These are phyloP conservation scores for Fomitopsis pinicola DNA, from an alignment of 1,284 basidiomycete genomes.

Conservation along the genomic window DNA sequence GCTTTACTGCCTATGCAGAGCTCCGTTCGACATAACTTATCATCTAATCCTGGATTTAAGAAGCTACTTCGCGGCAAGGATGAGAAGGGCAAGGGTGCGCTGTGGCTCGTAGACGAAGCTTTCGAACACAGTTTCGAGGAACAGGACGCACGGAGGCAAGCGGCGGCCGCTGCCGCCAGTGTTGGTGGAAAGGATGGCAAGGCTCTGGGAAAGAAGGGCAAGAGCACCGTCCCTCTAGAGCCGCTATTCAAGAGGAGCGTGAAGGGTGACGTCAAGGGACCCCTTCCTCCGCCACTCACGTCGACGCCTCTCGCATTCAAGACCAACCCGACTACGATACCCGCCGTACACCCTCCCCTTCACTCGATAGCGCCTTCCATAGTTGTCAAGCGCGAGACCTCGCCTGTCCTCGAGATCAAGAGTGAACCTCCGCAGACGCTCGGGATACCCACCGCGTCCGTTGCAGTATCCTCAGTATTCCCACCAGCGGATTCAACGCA, in stretches of 20 bases:
- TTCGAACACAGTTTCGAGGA: conserved; percentile 64
- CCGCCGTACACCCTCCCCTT: conserved; percentile 12
- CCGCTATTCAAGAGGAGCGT: conserved; percentile 63
- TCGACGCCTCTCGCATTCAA: conserved; percentile 49
- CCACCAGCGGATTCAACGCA: conserved; percentile 8
- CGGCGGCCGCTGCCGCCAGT: conserved; percentile 30
- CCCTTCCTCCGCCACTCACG: conserved; percentile 63
- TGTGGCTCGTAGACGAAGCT: conserved; percentile 83
- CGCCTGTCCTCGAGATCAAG: not conserved
- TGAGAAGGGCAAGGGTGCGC: conserved; percentile 84
- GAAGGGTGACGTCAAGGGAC: conserved; percentile 52
- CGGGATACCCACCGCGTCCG: conserved; percentile 2
- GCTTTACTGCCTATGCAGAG: conserved; percentile 46
- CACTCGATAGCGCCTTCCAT: conserved; percentile 5
- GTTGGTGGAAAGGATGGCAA: conserved; percentile 33
- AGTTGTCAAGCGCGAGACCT: conserved; percentile 25
- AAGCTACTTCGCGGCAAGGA: conserved; percentile 82
- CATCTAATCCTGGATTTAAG: conserved; percentile 83
- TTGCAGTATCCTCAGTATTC: conserved; percentile 7
- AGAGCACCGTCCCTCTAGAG: conserved; percentile 41
- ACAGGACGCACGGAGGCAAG: conserved; percentile 54
- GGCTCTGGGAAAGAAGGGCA: conserved; percentile 46
- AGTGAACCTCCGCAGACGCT: conserved; percentile 2
- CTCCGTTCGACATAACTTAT: conserved; percentile 89
- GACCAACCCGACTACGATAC: conserved; percentile 12